Conservation (phyloP, 2,329 filamentous ascomycete genomes). For the Paecilomyces variotii region DNA sequence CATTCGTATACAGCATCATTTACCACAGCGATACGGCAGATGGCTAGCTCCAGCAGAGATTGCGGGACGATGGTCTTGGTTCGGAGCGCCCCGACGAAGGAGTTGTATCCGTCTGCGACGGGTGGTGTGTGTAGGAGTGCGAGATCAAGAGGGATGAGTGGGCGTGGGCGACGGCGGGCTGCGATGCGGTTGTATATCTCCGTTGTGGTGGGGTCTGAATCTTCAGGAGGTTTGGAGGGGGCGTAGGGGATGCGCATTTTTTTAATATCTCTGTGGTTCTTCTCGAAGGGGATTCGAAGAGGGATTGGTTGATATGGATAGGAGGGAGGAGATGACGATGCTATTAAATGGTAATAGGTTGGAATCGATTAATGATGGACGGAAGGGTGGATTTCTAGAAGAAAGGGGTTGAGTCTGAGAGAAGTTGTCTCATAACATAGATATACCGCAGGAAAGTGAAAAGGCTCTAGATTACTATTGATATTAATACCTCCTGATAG, state of each 20-base stretch:
- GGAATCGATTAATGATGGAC: too few relatives aligned
- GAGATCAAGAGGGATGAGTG: constrained; percentile 67
- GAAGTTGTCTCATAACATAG: neutral
- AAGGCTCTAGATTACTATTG: neutral
- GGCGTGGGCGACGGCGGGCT: constrained; percentile 59
- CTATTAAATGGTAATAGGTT: neutral
- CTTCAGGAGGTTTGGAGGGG: constrained; percentile 15
- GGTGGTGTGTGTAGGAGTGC: constrained; percentile 65
- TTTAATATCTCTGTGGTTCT: neutral
- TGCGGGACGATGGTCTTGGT: constrained; percentile 41
- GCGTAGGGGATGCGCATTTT: constrained; percentile 31
- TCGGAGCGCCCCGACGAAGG: constrained; percentile 49
- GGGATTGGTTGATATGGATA: neutral
- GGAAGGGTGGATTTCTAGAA: too few relatives aligned
- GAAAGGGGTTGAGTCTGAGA: neutral
- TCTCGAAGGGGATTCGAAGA: neutral
- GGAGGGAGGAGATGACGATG: neutral
- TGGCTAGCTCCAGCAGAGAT: constrained; percentile 63
- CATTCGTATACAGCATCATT: constrained; percentile 82
- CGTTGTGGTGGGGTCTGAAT: constrained; percentile 15
- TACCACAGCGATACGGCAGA: constrained; percentile 70
- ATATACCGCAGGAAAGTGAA: neutral
- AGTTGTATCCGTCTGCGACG: constrained; percentile 63
- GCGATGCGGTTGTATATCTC: constrained; percentile 56
- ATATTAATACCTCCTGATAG: neutral